Evolutionary conservation across 2,329 filamentous ascomycete species (phyloP).

Genomic region (Aspergillus vadensis): DNA sequence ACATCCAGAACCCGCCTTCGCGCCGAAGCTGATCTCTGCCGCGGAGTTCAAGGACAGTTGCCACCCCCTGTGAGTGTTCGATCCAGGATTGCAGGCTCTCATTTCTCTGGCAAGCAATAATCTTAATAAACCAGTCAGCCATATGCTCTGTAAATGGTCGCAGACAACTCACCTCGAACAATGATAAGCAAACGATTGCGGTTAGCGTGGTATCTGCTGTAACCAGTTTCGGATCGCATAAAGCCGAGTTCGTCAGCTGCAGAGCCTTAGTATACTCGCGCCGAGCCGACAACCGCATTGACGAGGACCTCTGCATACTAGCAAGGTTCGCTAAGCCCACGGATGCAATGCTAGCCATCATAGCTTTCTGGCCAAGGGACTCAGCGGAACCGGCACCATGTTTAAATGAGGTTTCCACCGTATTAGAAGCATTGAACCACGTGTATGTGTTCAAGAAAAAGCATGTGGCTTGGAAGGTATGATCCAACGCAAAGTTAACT

Average conservation of each 20-base stretch:
- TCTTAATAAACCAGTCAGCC: neutral
- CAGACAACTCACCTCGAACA: neutral
- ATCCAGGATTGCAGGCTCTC: neutral
- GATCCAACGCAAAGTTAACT: slow-evolving; percentile 5
- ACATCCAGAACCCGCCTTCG: slow-evolving; percentile 1
- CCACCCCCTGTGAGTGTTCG: slow-evolving; percentile 3
- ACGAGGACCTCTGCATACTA: neutral
- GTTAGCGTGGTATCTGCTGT: slow-evolving; percentile 7
- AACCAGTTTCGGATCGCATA: neutral
- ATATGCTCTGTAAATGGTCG: no score
- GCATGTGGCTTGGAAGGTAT: slow-evolving; percentile 4
- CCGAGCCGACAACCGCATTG: neutral
- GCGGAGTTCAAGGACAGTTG: slow-evolving; percentile 4
- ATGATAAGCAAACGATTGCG: slow-evolving; percentile 1
- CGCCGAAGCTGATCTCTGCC: slow-evolving; percentile 2
- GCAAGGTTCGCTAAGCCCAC: slow-evolving; percentile 6
- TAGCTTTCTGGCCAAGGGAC: neutral
- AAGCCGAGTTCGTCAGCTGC: slow-evolving; percentile 2
- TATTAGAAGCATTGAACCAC: neutral
- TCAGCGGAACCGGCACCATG: neutral
- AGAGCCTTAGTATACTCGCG: slow-evolving; percentile 3
- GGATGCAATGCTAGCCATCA: slow-evolving; percentile 6
- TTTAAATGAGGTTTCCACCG: neutral
- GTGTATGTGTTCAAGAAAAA: neutral
- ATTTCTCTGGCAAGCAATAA: neutral